phyloP scores from a whole-genome alignment of 495 filamentous ascomycete species.

The Trichoderma erinaceum region DNA sequence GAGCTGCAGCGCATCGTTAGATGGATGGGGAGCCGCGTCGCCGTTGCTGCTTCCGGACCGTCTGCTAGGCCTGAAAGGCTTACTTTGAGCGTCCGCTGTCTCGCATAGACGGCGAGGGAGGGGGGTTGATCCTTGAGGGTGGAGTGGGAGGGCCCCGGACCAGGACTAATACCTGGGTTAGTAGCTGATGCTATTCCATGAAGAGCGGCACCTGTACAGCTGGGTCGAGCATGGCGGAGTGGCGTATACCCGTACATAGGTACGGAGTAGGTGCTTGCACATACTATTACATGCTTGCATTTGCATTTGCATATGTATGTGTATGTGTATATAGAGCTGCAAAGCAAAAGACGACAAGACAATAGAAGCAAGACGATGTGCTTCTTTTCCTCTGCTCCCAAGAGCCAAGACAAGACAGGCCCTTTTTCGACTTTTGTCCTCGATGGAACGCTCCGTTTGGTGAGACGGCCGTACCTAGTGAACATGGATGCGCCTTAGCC shows the following conservation, averaged over 20 bases:
- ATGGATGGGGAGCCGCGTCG: slow-evolving; percentile 5
- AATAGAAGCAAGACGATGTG: no score
- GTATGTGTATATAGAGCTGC: neutral
- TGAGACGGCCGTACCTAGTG: neutral
- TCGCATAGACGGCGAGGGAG: neutral
- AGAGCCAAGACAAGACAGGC: neutral
- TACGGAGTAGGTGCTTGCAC: no score
- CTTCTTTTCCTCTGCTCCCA: no score
- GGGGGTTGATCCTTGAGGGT: neutral
- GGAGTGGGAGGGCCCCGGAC: neutral
- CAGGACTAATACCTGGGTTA: neutral
- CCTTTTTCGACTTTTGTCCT: neutral
- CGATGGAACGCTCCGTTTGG: no score
- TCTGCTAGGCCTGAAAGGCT: neutral
- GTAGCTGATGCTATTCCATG: no score
- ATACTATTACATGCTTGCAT: neutral
- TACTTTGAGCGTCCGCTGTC: neutral
- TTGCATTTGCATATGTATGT: neutral
- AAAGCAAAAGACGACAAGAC: neutral
- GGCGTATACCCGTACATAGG: neutral
- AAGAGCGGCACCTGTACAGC: no score
- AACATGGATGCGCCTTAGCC: neutral
- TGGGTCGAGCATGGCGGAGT: neutral
- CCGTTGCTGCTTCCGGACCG: slow-evolving; percentile 7
- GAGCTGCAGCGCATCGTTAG: slow-evolving; percentile 10